Conservation (phyloP, 164 flowering plant species). For the Berberis vulgaris region DNA sequence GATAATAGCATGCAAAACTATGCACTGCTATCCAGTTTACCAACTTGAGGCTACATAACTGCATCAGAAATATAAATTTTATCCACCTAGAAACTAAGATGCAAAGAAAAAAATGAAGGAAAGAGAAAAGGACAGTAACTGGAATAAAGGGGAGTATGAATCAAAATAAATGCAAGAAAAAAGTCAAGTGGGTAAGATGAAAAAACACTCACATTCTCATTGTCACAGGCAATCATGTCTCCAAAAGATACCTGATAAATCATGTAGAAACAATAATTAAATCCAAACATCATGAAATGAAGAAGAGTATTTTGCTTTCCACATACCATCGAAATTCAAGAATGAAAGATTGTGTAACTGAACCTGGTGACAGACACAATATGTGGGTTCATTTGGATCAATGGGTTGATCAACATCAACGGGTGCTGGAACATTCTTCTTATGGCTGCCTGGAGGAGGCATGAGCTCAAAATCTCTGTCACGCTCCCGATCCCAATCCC, state of each 20-base stretch:
- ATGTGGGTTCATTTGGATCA: constrained; percentile 97
- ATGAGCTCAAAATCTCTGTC: constrained; percentile 91
- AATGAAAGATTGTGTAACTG: constrained; percentile 1
- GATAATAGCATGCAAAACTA: background rate
- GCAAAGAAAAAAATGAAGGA: background rate
- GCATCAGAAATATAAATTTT: background rate
- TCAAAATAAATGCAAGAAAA: background rate
- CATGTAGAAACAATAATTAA: constrained; percentile 6
- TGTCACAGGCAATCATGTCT: constrained; percentile 99
- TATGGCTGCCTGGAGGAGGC: constrained; percentile 98
- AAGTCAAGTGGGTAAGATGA: background rate
- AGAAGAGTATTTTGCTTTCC: background rate
- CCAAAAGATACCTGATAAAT: constrained; percentile 82
- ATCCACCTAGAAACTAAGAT: background rate
- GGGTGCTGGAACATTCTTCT: constrained; percentile 57
- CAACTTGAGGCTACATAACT: background rate
- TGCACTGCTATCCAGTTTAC: background rate
- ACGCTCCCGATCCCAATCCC: constrained; percentile 74
- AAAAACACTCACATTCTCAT: constrained; percentile 64
- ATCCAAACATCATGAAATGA: background rate
- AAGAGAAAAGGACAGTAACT: no score
- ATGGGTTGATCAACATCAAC: constrained; percentile 82
- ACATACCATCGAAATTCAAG: background rate
- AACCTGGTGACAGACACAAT: constrained; percentile 98
- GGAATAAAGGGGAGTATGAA: no score